These are phyloP conservation scores for Pyrenula massariospora DNA, from an alignment of 495 filamentous ascomycete species.

Conservation along the genomic window DNA sequence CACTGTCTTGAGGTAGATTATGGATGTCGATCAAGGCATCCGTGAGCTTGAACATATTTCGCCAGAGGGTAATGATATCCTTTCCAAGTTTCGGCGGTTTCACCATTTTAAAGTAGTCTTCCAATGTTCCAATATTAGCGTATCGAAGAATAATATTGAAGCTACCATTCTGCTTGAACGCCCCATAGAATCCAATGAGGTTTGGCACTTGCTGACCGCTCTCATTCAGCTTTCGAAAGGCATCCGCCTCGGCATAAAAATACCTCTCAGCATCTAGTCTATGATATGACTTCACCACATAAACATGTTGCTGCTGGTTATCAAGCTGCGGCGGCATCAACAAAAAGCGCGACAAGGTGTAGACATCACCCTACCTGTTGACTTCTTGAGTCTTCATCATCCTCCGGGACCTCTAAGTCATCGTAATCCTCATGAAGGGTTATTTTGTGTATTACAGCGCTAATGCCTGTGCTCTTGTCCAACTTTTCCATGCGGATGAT, in stretches of 20 bases:
- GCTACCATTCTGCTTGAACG: conserved; percentile 20
- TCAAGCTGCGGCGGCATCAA: not conserved
- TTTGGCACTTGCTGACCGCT: conserved; percentile 7
- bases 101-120: conserved; percentile 20
- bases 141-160: conserved; percentile 35
- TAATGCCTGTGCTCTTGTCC: conserved; percentile 4
- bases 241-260: conserved; percentile 22
- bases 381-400: not conserved
- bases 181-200: conserved; percentile 31
- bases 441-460: conserved; percentile 12
- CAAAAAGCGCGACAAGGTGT: not conserved
- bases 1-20: not conserved
- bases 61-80: conserved; percentile 32
- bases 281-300: conserved; percentile 29
- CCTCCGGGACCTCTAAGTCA: not conserved
- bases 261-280: conserved; percentile 12
- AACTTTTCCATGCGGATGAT: conserved; percentile 10
- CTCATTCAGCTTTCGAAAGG: conserved; percentile 18
- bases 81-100: conserved; percentile 13
- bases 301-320: conserved; percentile 7
- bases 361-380: not conserved
- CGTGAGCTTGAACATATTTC: conserved; percentile 21
- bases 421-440: conserved; percentile 18
- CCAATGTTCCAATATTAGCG: conserved; percentile 28
- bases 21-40: conserved; percentile 26